Evolutionary conservation across 2,329 filamentous ascomycete species (phyloP).

Genomic region (Penicillium sp.): DNA sequence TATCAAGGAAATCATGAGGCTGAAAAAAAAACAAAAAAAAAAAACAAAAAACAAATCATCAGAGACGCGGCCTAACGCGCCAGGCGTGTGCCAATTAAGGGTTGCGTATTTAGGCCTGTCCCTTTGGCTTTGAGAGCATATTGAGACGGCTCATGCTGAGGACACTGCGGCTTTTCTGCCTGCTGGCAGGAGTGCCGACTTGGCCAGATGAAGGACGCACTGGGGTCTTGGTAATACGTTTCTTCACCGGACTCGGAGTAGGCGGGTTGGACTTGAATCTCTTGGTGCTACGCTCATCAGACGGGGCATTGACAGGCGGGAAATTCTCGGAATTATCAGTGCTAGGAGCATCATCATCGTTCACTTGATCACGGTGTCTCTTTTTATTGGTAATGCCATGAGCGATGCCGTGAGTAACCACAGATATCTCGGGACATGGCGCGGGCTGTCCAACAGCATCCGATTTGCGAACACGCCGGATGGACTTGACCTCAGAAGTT

Average conservation of each 20-base stretch:
- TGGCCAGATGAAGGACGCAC: slow-evolving; percentile 24
- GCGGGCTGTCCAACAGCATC: slow-evolving; percentile 18
- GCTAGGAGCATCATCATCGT: slow-evolving; percentile 26
- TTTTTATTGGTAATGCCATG: slow-evolving; percentile 46
- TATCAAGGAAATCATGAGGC: neutral
- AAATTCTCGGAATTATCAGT: slow-evolving; percentile 33
- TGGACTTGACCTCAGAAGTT: slow-evolving; percentile 32
- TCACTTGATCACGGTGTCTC: slow-evolving; percentile 35
- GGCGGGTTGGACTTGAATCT: slow-evolving; percentile 36
- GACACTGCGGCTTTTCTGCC: slow-evolving; percentile 30
- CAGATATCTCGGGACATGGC: slow-evolving; percentile 31
- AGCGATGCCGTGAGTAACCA: slow-evolving; percentile 42
- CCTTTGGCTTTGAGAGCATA: slow-evolving; percentile 49
- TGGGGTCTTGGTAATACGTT: slow-evolving; percentile 33
- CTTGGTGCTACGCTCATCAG: slow-evolving; percentile 36
- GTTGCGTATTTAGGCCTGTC: slow-evolving; percentile 29
- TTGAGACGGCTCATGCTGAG: slow-evolving; percentile 50
- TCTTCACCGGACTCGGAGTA: slow-evolving; percentile 40
- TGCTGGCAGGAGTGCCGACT: slow-evolving; percentile 32
- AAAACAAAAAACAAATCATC: slow-evolving; percentile 3
- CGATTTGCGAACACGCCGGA: slow-evolving; percentile 43
- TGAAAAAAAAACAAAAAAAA: slow-evolving; percentile 4
- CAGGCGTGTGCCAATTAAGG: slow-evolving; percentile 7
- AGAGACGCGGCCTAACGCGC: slow-evolving; percentile 10
- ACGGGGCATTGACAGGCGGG: slow-evolving; percentile 26